These are phyloP conservation scores for Gossypium davidsonii DNA, from an alignment of 441 rosid species.

Conservation along the genomic window DNA sequence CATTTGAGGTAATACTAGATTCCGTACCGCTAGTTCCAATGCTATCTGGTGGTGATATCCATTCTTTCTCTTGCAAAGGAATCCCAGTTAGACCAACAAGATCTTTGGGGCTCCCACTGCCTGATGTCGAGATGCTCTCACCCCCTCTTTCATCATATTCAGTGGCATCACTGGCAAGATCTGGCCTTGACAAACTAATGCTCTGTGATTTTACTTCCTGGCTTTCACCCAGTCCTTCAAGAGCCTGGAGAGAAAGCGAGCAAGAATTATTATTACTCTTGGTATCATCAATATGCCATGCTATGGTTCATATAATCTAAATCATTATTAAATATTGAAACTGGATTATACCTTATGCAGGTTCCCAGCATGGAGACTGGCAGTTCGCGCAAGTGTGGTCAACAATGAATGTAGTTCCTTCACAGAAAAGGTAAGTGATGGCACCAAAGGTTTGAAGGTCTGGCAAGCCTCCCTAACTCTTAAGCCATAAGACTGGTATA, in stretches of 20 bases:
- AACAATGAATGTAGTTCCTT: conserved; percentile 61
- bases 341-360: conserved; percentile 58
- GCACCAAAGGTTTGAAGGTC: conserved; percentile 57
- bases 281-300: conserved; percentile 6
- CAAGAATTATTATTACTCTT: conserved; percentile 7
- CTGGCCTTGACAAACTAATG: conserved; percentile 44
- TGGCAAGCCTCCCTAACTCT: conserved; percentile 76
- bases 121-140: conserved; percentile 40
- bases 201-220: conserved; percentile 61
- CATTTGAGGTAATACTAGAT: conserved; percentile 40
- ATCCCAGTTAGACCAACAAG: conserved; percentile 28
- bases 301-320: background rate
- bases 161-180: conserved; percentile 35
- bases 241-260: conserved; percentile 40
- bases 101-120: conserved; percentile 39
- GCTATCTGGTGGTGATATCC: conserved; percentile 85
- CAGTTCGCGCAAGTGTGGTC: conserved; percentile 76
- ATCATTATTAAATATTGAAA: conserved; percentile 16
- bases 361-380: conserved; percentile 88
- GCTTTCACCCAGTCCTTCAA: conserved; percentile 73
- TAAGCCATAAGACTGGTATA: conserved; percentile 75
- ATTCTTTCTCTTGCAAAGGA: conserved; percentile 57
- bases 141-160: conserved; percentile 40
- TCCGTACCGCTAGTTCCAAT: conserved; percentile 50
- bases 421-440: conserved; percentile 52